Evolutionary conservation across 257 asterid species (phyloP).

Genomic region (Nicotiana benthamiana): DNA sequence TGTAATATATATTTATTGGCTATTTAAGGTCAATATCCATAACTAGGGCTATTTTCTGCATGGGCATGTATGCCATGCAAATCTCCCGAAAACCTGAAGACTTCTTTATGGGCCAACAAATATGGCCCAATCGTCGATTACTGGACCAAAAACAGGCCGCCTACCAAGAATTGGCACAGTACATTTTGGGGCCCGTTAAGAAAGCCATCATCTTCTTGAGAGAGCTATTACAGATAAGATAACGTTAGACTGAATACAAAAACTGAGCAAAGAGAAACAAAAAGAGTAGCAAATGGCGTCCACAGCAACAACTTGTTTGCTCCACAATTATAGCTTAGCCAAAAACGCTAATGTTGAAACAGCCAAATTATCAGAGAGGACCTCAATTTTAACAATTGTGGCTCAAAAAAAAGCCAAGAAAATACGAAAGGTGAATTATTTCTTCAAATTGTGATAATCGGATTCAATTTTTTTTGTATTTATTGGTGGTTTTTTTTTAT

Average conservation of each 20-base stretch:
- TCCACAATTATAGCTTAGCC: constrained; percentile 36
- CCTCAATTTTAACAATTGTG: constrained; percentile 35
- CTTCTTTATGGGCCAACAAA: neutral
- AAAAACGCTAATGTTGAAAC: constrained; percentile 24
- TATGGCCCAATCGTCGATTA: neutral
- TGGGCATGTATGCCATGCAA: too few species aligned
- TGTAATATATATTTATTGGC: too few species aligned
- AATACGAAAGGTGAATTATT: constrained; percentile 47
- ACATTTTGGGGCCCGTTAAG: neutral
- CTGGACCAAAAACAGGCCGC: neutral
- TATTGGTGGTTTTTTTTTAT: neutral
- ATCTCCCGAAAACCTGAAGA: neutral
- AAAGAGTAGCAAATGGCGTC: constrained; percentile 40
- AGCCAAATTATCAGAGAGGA: constrained; percentile 20
- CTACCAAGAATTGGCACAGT: neutral
- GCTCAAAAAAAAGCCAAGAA: constrained; percentile 82
- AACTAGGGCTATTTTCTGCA: too few species aligned
- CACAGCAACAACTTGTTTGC: constrained; percentile 41
- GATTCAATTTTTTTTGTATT: neutral
- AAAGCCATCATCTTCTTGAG: neutral
- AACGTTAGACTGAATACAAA: neutral
- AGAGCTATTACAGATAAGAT: neutral
- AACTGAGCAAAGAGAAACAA: neutral
- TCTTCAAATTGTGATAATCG: neutral
- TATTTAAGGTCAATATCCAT: too few species aligned